These are phyloP conservation scores for Umbelopsis isabellina DNA, from an alignment of 192 early-diverging fungal genomes.

Conservation along the genomic window DNA sequence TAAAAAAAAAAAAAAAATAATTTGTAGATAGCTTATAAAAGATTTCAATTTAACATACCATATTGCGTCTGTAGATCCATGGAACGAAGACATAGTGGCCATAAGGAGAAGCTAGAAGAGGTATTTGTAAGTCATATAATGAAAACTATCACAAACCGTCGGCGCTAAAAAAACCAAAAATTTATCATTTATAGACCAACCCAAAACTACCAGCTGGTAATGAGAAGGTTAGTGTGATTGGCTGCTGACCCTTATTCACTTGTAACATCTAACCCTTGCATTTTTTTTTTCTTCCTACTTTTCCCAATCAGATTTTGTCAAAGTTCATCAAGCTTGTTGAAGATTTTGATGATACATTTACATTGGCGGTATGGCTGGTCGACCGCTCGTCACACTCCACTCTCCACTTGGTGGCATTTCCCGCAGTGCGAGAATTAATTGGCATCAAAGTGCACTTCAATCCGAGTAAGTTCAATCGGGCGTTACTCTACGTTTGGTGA, in stretches of 20 bases:
- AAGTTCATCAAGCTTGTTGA: conserved; percentile 11
- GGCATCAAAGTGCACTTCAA: not conserved
- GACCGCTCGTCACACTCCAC: not conserved
- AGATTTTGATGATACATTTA: not conserved
- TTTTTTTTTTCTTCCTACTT: not conserved
- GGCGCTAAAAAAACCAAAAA: no score
- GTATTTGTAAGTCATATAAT: not conserved
- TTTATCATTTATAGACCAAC: not conserved
- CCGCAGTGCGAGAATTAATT: not conserved
- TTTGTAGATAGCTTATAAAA: no score
- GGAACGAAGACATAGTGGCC: conserved; percentile 6
- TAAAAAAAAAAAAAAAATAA: no score
- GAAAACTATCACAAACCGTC: no score
- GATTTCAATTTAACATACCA: not conserved
- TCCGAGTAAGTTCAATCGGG: not conserved
- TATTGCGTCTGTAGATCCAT: not conserved
- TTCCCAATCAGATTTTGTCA: conserved; percentile 4
- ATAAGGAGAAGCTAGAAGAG: not conserved
- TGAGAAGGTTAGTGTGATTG: conserved; percentile 9
- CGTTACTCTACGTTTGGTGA: no score
- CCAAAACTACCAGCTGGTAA: not conserved
- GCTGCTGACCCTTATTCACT: not conserved
- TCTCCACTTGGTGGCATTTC: conserved; percentile 10
- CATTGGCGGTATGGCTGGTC: not conserved
- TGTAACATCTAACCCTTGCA: not conserved